Base-by-base conservation (phyloP, 192 early-diverging fungal genomes). In the Oehlia diaphana region DNA sequence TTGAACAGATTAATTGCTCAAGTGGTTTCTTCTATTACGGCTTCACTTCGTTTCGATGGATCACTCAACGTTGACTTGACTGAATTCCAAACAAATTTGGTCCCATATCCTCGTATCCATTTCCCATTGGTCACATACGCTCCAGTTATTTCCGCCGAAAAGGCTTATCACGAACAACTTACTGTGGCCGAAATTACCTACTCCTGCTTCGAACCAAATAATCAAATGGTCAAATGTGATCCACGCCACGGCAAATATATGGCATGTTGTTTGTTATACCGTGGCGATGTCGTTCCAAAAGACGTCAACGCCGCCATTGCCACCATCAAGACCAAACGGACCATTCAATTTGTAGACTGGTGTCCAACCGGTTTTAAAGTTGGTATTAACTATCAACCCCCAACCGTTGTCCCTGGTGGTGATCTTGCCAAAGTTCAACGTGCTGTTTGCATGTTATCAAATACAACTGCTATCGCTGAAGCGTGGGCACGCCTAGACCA, bases 31-130 rank as follows among this genome's bases (percentile, higher is more conserved):
- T 99, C 97, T 64, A 99, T 99, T 92, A 99, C 97, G 23, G 96
- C 97, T 21, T 99, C 97, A 74, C 93, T 99, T 64, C 97, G 97
- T 86, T 99, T 99, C 88, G 93, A 94, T 81, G 97, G 97, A 82
- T 99, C 97, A 42, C 92, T 99, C 81, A 99, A 99, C 85, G 97
- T 99, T 69, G 97, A 99, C 81, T 88, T 99, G 89, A 98, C 92
- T 84, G 97, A 99, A 90, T 99, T 99, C 94, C 97, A 99, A 89
- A 99, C 97, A 87, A 99, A 99, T 92, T 89, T 99, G 90, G 97
- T 99, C 49, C 97, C 97, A 74, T 99, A 97, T 89, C 97, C 97
- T 79, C 96, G 97, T 86, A 99, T 99, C 85, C 93, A 98, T 88
- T 99, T 98, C 93, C 97, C 97, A 53, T 88, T 99, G 84, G 97